phyloP scores from a whole-genome alignment of 768 basidiomycete genomes.

The Hericium erinaceus region DNA sequence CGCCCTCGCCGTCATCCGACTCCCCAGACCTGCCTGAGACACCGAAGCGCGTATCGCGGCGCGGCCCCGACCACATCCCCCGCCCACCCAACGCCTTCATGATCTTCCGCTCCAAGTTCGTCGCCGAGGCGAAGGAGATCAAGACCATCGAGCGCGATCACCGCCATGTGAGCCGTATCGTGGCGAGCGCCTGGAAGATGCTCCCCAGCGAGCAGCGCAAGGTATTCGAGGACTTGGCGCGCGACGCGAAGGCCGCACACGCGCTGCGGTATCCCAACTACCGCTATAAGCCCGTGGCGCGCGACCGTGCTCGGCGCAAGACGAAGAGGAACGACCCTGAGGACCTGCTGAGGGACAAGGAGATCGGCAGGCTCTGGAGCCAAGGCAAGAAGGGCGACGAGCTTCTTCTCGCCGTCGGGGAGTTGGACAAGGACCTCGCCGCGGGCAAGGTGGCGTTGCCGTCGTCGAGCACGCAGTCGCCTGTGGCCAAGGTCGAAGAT shows the following conservation, averaged over 20 bases:
- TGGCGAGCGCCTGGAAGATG: slow-evolving; percentile 17
- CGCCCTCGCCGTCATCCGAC: not conserved
- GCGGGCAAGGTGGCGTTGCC: not conserved
- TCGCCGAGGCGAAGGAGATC: slow-evolving; percentile 11
- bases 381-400: slow-evolving; percentile 7
- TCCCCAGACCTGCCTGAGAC: not conserved
- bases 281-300: slow-evolving; percentile 10
- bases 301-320: slow-evolving; percentile 3
- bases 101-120: slow-evolving; percentile 21
- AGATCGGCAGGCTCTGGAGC: slow-evolving; percentile 4
- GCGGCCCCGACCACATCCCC: slow-evolving; percentile 7
- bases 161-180: slow-evolving; percentile 16
- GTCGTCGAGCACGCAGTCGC: not conserved
- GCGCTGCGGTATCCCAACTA: slow-evolving; percentile 17
- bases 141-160: slow-evolving; percentile 16
- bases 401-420: not conserved
- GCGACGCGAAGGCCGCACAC: slow-evolving; percentile 15
- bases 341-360: slow-evolving; percentile 6
- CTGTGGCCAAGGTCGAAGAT: not conserved
- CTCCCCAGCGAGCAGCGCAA: slow-evolving; percentile 13
- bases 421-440: slow-evolving; percentile 2
- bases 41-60: slow-evolving; percentile 1
- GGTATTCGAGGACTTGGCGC: slow-evolving; percentile 15
- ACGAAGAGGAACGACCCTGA: slow-evolving; percentile 11
- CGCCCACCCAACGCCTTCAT: slow-evolving; percentile 20